Evolutionary conservation across 169 alveolate species (phyloP).

Genomic region (Plasmodium fragile): DNA sequence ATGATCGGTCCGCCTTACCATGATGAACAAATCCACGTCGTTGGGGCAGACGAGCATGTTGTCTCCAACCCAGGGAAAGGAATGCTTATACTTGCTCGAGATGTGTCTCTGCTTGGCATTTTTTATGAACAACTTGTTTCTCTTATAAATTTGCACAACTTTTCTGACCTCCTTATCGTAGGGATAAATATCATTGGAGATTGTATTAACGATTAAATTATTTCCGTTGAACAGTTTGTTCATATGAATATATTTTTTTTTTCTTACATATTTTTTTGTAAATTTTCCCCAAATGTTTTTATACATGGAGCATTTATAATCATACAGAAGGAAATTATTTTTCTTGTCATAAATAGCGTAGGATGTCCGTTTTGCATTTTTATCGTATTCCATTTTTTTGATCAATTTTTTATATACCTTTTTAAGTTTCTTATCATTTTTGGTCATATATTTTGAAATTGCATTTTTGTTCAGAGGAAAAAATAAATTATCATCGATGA

Average conservation of each 20-base stretch:
- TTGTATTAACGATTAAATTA: constrained; percentile 19
- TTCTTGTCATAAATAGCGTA: constrained; percentile 38
- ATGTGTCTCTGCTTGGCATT: constrained; percentile 19
- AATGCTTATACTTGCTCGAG: constrained; percentile 23
- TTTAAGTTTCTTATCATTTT: neutral
- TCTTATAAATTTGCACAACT: constrained; percentile 28
- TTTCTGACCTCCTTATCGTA: constrained; percentile 36
- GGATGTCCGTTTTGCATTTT: constrained; percentile 6
- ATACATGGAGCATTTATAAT: constrained; percentile 53
- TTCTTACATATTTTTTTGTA: constrained; percentile 29
- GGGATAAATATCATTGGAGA: constrained; percentile 31
- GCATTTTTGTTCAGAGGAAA: neutral
- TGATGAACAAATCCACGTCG: constrained; percentile 16
- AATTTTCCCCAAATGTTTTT: constrained; percentile 40
- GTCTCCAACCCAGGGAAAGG: constrained; percentile 67
- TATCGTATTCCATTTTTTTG: constrained; percentile 39
- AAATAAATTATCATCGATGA: neutral
- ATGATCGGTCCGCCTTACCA: constrained; percentile 15
- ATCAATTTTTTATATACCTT: constrained; percentile 38
- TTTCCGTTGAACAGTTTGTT: constrained; percentile 3
- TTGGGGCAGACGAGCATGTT: constrained; percentile 36
- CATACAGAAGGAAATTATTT: constrained; percentile 40
- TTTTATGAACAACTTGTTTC: constrained; percentile 35
- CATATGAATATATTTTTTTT: neutral
- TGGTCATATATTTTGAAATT: neutral